phyloP scores from a whole-genome alignment of 768 basidiomycete genomes.

The Pholiota conissans region DNA sequence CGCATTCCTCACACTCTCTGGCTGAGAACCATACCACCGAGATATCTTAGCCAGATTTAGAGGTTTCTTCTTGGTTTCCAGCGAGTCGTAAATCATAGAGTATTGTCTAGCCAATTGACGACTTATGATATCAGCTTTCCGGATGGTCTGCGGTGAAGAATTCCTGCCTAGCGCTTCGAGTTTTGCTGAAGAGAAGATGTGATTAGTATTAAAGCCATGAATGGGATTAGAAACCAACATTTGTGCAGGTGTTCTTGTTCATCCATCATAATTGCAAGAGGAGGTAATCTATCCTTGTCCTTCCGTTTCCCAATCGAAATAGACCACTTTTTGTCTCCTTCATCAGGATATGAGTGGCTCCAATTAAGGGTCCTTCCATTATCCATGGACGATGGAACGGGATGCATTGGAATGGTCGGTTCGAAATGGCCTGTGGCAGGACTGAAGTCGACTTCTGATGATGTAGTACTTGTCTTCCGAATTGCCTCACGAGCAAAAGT shows the following conservation, averaged over 20 bases:
- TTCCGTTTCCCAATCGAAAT: slow-evolving; percentile 59
- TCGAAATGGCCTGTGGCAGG: slow-evolving; percentile 51
- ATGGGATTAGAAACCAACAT: slow-evolving; percentile 35
- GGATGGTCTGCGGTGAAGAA: slow-evolving; percentile 51
- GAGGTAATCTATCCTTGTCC: slow-evolving; percentile 48
- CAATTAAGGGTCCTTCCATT: slow-evolving; percentile 75
- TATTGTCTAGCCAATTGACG: slow-evolving; percentile 72
- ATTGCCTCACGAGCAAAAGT: slow-evolving; percentile 14
- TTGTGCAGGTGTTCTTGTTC: slow-evolving; percentile 60
- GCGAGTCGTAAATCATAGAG: slow-evolving; percentile 43
- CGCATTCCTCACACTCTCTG: slow-evolving; percentile 43
- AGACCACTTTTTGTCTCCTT: slow-evolving; percentile 67
- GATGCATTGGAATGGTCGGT: slow-evolving; percentile 43
- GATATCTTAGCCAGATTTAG: slow-evolving; percentile 51
- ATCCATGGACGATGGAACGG: slow-evolving; percentile 68
- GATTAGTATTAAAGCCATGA: not conserved
- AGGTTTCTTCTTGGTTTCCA: slow-evolving; percentile 27
- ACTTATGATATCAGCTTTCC: slow-evolving; percentile 63
- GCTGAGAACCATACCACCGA: slow-evolving; percentile 62
- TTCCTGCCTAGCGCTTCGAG: slow-evolving; percentile 51
- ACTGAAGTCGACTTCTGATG: slow-evolving; percentile 67
- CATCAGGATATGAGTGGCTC: slow-evolving; percentile 55
- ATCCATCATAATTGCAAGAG: slow-evolving; percentile 47
- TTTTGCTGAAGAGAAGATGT: slow-evolving; percentile 44
- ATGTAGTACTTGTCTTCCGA: slow-evolving; percentile 25